Base-by-base conservation (phyloP, 2,329 filamentous ascomycete genomes). In the Fusarium chaquense region DNA sequence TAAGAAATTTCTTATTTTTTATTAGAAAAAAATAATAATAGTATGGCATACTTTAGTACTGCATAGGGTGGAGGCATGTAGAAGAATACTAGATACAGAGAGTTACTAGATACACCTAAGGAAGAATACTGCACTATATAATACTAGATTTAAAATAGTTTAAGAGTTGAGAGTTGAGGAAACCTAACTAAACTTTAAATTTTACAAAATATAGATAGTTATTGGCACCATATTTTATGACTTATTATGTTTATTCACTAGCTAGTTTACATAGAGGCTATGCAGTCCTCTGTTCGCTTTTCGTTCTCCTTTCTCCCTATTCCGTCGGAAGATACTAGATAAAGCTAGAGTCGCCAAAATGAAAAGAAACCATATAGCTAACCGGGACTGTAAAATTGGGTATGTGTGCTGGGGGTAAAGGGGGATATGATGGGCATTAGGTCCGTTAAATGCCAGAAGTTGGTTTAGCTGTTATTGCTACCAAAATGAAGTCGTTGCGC, bases 361-460 rank as follows among this genome's bases (percentile, higher is more conserved):
- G 35, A 44, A 54, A 43, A 36, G n/a, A 43, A 50, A 53, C 49
- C 43, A 63, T 43, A 26, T 28, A 36, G 49, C 35, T 26, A 20
- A 40, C 30, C 12, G 20, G 30, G 43, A 26, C 41, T 36, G 45
- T 28, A 26, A 41, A 55, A 53, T 36, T 18, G 58, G 58, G 67
- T 64, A 70, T 70, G 36, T 67, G 58, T 66, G 43, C 53, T 60
- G 44, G 36, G 62, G 28, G 16, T 36, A 57, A 53, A 44, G 20
- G 47, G 45, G 53, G 35, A 32, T 50, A 35, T 26, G 20, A 46
- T 30, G n/a, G 46, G 46, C 53, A 60, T 53, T 58, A 20, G 32
- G 45, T 18, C 38, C 18, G 24, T 52, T 22, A 46, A 46, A 69
- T 67, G 44, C 58, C 47, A 18, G 52, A 30, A 45, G 49, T 24